Base-by-base conservation (phyloP, 805 yeast genomes). In the Scheffersomyces coipomensis region DNA sequence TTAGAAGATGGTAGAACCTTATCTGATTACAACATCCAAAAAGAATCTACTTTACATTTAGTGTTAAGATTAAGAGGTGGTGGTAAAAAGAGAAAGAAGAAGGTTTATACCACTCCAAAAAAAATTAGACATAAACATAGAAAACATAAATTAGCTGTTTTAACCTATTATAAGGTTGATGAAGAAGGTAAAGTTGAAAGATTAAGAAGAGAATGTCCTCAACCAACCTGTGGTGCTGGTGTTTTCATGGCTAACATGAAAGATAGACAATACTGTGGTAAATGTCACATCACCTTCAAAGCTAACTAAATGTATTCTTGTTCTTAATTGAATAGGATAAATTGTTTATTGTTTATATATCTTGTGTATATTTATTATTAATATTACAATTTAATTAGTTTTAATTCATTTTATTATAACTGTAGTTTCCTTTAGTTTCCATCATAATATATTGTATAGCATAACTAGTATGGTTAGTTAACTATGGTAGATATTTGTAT, bases 51-150 rank as follows among this genome's bases (percentile, higher is more conserved):
- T 54, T 75, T 91, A 45, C 97, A 90, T 73, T 81, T 90, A 74
- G 97, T 90, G 60, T 79, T 90, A 53, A 90, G 97, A 84, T 84
- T 89, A 75, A 88, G 97, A 83, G 97, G 95, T 81, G 75, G 75
- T 72, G 96, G 96, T 81, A 93, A 90, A 88, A 93, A 93, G 93
- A 91, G 96, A 85, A 93, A 93, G 93, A 93, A 93, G 97, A 91
- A 91, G 95, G 97, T 89, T 72, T 93, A 91, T 91, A 91, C 98
- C 79, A 91, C 98, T 71, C 99, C 99, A 82, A 93, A 93, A 90
- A 95, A 90, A 86, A 88, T 93, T 80, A 88, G 78, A 80, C 98
- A 93, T 95, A 90, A 89, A 86, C 97, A 88, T 86, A 93, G 87
- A 88, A 93, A 91, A 83, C 88, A 87, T 78, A 93, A 93, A 87